Evolutionary conservation across 495 filamentous ascomycete species (phyloP).

Genomic region (Neurospora sp.): DNA sequence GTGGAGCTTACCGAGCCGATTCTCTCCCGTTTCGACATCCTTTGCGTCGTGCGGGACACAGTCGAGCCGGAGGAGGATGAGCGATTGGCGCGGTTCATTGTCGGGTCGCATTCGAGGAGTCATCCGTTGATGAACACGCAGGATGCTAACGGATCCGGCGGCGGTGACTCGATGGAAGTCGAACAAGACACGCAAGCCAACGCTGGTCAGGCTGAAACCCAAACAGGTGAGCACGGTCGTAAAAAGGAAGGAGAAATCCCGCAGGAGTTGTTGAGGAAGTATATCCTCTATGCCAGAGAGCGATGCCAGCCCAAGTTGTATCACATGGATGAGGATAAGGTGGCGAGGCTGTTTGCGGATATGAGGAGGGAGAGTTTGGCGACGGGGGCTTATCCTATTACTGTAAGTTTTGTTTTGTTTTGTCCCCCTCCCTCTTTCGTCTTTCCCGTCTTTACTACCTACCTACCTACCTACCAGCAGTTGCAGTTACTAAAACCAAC

Average conservation of each 20-base stretch:
- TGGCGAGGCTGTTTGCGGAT: constrained; percentile 88
- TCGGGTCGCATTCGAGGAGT: constrained; percentile 81
- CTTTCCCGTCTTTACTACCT: no score
- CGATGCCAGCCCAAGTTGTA: constrained; percentile 86
- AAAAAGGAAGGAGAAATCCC: constrained; percentile 71
- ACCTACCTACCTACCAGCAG: no score
- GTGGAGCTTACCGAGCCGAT: constrained; percentile 97
- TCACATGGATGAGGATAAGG: constrained; percentile 97
- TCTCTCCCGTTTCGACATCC: constrained; percentile 95
- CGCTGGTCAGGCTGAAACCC: not conserved
- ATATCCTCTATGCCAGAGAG: constrained; percentile 93
- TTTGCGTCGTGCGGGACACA: constrained; percentile 92
- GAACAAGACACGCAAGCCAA: constrained; percentile 40
- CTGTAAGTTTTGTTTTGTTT: constrained; percentile 47
- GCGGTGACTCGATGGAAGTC: constrained; percentile 52
- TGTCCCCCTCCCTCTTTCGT: not conserved
- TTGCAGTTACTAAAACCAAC: no score
- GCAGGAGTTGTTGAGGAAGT: constrained; percentile 89
- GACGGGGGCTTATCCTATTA: constrained; percentile 95
- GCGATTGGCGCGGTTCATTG: constrained; percentile 87
- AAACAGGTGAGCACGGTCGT: constrained; percentile 19
- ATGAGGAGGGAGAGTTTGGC: constrained; percentile 88
- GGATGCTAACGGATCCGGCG: constrained; percentile 19
- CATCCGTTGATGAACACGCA: constrained; percentile 59
- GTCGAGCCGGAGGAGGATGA: constrained; percentile 97